These are phyloP conservation scores for Globisporangium uncinulatum DNA, from an alignment of 352 stramenopile species.

Conservation along the genomic window DNA sequence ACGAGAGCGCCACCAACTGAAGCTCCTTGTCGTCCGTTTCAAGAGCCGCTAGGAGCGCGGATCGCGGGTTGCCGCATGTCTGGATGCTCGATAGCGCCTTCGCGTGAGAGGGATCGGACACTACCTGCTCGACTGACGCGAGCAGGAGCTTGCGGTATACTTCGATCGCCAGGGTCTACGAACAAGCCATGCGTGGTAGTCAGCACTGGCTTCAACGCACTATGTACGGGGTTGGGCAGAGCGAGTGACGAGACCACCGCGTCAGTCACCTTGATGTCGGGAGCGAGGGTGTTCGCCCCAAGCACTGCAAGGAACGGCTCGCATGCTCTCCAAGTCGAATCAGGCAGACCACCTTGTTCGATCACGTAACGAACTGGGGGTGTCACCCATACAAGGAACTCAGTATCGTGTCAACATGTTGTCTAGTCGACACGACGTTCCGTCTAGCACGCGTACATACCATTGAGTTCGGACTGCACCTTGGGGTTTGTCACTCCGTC, in stretches of 20 bases:
- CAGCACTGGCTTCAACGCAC: not conserved
- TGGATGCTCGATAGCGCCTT: conserved; percentile 22
- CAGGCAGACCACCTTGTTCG: conserved; percentile 17
- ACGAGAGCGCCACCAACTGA: conserved; percentile 30
- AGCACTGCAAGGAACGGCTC: conserved; percentile 26
- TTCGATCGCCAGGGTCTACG: conserved; percentile 18
- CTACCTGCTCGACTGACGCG: conserved; percentile 5
- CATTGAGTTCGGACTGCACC: conserved; percentile 35
- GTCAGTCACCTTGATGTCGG: conserved; percentile 10
- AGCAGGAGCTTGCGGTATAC: conserved; percentile 20
- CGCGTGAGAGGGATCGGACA: not conserved
- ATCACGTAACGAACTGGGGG: conserved; percentile 38
- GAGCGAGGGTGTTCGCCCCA: not conserved
- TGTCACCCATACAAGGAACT: too few species aligned
- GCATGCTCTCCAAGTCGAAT: conserved; percentile 36
- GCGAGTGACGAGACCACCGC: too few species aligned
- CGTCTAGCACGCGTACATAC: conserved; percentile 16
- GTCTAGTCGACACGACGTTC: not conserved
- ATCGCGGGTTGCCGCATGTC: conserved; percentile 23
- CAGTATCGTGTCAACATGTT: too few species aligned
- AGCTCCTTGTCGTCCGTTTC: conserved; percentile 19
- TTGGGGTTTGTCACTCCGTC: not conserved
- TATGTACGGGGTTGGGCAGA: not conserved
- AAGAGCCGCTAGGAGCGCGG: conserved; percentile 23
- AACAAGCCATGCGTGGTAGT: too few species aligned